phyloP scores from a whole-genome alignment of 768 basidiomycete species.

The Rubroboletus pulcherrimus region DNA sequence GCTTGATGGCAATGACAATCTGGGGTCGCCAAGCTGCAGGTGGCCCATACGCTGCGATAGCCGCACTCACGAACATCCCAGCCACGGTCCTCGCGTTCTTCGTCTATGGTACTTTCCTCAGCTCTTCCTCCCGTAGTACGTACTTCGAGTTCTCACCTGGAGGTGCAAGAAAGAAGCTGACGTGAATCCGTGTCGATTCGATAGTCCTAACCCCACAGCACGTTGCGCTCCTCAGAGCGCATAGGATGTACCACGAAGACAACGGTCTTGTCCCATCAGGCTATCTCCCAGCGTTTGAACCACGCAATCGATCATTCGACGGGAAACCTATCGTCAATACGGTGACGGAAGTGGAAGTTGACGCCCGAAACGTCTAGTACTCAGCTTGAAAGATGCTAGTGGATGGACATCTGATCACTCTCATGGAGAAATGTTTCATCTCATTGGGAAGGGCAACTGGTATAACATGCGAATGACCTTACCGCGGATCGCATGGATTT shows the following conservation, averaged over 20 bases:
- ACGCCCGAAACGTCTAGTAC: conserved; percentile 12
- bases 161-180: conserved; percentile 10
- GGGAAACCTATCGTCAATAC: conserved; percentile 3
- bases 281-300: conserved; percentile 16
- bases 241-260: conserved; percentile 24
- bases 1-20: conserved; percentile 57
- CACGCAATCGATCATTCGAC: conserved; percentile 6
- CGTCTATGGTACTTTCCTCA: conserved; percentile 55
- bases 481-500: neutral
- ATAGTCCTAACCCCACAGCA: conserved; percentile 26
- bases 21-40: conserved; percentile 55
- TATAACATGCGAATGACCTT: neutral
- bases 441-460: conserved; percentile 6
- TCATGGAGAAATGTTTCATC: neutral
- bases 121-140: conserved; percentile 58
- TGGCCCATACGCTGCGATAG: conserved; percentile 54
- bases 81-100: conserved; percentile 53
- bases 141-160: conserved; percentile 3
- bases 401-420: neutral
- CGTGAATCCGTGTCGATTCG: neutral
- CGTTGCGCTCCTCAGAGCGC: conserved; percentile 18
- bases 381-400: neutral
- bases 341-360: neutral
- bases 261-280: conserved; percentile 21
- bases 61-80: conserved; percentile 64